These are phyloP conservation scores for Onygenales sp. DNA, from an alignment of 2,329 filamentous ascomycete genomes.

Conservation along the genomic window DNA sequence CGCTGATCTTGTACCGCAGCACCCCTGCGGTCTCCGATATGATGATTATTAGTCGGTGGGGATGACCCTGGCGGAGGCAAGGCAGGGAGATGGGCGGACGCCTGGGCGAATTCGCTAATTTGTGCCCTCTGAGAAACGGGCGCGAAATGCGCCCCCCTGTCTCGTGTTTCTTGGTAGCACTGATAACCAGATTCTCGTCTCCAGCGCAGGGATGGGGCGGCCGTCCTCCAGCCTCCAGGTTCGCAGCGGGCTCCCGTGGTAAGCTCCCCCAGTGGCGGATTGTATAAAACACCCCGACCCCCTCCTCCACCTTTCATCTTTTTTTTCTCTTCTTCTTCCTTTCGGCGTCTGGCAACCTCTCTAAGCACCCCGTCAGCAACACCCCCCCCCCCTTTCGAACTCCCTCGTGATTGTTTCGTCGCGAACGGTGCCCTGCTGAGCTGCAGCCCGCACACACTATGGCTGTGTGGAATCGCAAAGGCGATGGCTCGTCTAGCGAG, in stretches of 20 bases:
- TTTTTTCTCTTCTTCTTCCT: not conserved
- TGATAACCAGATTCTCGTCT: too few relatives aligned
- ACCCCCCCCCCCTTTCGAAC: not conserved
- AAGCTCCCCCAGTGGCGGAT: not conserved
- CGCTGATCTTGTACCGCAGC: too few relatives aligned
- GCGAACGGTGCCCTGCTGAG: not conserved
- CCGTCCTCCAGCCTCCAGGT: too few relatives aligned
- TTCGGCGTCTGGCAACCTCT: not conserved
- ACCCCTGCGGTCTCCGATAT: not conserved
- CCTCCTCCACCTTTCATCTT: not conserved
- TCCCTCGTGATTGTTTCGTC: not conserved
- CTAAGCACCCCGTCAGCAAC: not conserved
- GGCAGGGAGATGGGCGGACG: not conserved
- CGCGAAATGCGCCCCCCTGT: too few relatives aligned
- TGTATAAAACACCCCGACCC: not conserved
- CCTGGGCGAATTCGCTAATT: not conserved
- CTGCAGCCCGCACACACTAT: not conserved
- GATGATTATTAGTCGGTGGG: not conserved
- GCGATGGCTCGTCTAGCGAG: conserved; percentile 7
- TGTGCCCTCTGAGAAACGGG: too few relatives aligned
- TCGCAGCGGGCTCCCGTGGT: not conserved
- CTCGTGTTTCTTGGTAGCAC: too few relatives aligned
- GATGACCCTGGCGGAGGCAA: not conserved
- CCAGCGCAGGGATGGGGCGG: too few relatives aligned
- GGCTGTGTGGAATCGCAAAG: conserved; percentile 4